A percentile compares a stretch with the other conserved stretches of the same genome.
Evolutionary conservation across 495 filamentous ascomycete species (phyloP).

Genomic region (Podospora australis): DNA sequence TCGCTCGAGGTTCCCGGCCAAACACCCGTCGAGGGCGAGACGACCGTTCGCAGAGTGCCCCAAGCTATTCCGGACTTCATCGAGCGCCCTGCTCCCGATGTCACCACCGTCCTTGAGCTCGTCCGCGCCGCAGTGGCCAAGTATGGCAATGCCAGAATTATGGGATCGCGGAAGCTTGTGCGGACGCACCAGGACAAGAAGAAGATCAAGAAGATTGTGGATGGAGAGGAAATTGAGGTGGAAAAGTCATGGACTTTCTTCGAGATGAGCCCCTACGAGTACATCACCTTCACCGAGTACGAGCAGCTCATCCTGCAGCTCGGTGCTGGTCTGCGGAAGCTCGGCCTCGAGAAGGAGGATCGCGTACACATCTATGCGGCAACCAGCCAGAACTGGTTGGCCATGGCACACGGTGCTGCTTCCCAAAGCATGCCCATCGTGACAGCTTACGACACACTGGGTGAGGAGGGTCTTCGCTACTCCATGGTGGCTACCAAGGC

Average conservation of each 20-base stretch:
- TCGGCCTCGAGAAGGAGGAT: slow-evolving; percentile 68
- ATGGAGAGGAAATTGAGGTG: slow-evolving; percentile 81
- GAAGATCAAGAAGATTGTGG: slow-evolving; percentile 93
- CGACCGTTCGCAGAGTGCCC: slow-evolving; percentile 77
- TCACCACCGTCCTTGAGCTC: slow-evolving; percentile 83
- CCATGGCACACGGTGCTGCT: slow-evolving; percentile 48
- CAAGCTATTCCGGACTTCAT: slow-evolving; percentile 63
- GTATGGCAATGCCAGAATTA: slow-evolving; percentile 82
- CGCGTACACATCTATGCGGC: slow-evolving; percentile 84
- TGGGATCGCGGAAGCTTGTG: slow-evolving; percentile 75
- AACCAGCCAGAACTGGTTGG: slow-evolving; percentile 78
- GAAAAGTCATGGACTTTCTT: slow-evolving; percentile 97
- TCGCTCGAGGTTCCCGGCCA: slow-evolving; percentile 71
- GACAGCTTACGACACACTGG: slow-evolving; percentile 79
- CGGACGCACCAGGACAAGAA: slow-evolving; percentile 86
- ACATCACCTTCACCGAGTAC: slow-evolving; percentile 83
- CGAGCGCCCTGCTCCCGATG: slow-evolving; percentile 52
- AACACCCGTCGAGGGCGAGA: slow-evolving; percentile 74
- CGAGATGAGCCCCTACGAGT: slow-evolving; percentile 83
- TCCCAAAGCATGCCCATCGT: slow-evolving; percentile 60
- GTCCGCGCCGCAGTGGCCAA: slow-evolving; percentile 68
- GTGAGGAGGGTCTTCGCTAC: slow-evolving; percentile 87
- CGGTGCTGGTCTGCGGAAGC: slow-evolving; percentile 70
- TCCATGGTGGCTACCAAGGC: slow-evolving; percentile 83
- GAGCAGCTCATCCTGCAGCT: slow-evolving; percentile 66